Percentiles rank a stretch among this genome's conserved stretches.
Conservation (phyloP, 306 rosid species). For the apple (Malus domestica) region DNA sequence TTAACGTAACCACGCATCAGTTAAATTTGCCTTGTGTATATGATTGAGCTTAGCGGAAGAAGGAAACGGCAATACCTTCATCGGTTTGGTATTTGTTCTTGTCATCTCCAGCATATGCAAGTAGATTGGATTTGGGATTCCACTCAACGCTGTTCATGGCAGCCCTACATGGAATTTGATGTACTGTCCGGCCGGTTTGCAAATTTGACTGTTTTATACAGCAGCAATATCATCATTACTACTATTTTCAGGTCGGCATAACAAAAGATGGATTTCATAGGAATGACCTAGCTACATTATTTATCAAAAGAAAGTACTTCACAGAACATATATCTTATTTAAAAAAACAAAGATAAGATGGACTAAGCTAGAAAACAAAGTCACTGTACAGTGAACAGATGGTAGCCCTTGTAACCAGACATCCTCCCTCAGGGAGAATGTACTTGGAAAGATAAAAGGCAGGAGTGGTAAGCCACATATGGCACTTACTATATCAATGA, state of each 20-base stretch:
- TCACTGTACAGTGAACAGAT: too few species aligned
- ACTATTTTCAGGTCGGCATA: not conserved
- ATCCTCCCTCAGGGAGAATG: not conserved
- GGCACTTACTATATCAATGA: conserved; percentile 82
- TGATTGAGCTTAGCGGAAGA: not conserved
- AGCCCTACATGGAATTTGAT: conserved; percentile 88
- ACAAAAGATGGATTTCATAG: not conserved
- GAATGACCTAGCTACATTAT: not conserved
- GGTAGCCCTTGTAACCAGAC: not conserved
- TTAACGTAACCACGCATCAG: conserved; percentile 9
- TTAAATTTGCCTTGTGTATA: not conserved
- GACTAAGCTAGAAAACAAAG: not conserved
- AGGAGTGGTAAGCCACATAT: not conserved
- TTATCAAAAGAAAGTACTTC: not conserved
- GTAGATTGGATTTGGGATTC: conserved; percentile 87
- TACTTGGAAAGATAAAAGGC: not conserved
- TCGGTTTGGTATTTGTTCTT: conserved; percentile 93
- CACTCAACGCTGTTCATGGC: conserved; percentile 99
- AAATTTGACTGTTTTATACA: conserved; percentile 58
- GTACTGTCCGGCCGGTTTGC: conserved; percentile 71
- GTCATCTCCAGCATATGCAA: conserved; percentile 97
- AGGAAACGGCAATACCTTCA: conserved; percentile 47
- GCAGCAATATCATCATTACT: not conserved
- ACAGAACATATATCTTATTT: not conserved
- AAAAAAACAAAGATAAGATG: not conserved